Evolutionary conservation across 164 flowering plant genomes (phyloP), one percentile per base, ranked within the genome.

Genomic region (Annona cherimola): DNA sequence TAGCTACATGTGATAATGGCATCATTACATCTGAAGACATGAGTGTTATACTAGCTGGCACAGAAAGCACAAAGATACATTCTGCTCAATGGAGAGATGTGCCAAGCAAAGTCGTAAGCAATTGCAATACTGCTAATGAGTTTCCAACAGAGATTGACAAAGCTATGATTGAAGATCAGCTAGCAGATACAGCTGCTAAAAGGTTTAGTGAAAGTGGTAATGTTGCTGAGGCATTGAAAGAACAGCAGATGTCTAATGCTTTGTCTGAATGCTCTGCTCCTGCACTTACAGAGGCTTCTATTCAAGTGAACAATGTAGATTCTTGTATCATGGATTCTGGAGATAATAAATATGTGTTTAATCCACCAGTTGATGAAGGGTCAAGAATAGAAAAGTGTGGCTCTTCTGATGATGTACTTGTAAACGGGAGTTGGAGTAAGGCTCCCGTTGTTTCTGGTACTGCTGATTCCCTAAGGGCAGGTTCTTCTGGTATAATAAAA

Each of bases 251-350:
- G 76, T 86, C 88, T 45, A 84, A 84, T 77, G 77, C 72, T 63
- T 87, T 86, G 73, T 85, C 90, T 40, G 84, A 83, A 77, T 80
- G 79, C 73, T 84, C 84, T 71, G 85, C 86, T n/a, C 85, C 89
- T 78, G 87, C 79, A 55, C 79, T 89, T 61, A 86, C 86, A 9
- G 84, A 83, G 77, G 79, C 74, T 73, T 87, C 88, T 44, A 65
- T 63, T 35, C 83, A 83, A 72, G 78, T 81, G 69, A 80, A 78
- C 70, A 83, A 74, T 57, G 41, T 73, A 65, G 86, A 78, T 70
- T 79, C 85, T 68, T 78, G 78, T 76, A 83, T 80, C 68, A 73
- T 71, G 64, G 83, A 79, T 78, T 76, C 57, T 63, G 79, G 73
- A 54, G 71, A 76, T 73, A 62, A 75, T 72, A 73, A 75, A 74